These are phyloP conservation scores for Candida nonsorbophila DNA, from an alignment of 805 yeast genomes.

Conservation along the genomic window DNA sequence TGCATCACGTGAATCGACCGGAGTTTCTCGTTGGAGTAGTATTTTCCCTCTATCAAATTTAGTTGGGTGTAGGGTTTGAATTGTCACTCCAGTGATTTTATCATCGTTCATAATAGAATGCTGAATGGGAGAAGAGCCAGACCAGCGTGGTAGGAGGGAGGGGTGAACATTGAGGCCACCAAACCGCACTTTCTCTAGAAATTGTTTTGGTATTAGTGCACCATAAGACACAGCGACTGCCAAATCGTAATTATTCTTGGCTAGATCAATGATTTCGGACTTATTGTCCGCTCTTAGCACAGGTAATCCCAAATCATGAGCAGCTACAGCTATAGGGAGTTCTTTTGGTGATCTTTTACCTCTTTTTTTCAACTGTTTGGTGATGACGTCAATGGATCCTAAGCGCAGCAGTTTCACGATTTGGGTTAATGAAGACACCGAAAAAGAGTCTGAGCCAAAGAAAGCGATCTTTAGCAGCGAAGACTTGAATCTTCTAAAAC, in stretches of 20 bases:
- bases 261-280: slow-evolving; percentile 28
- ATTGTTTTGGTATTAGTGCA: slow-evolving; percentile 60
- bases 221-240: slow-evolving; percentile 95
- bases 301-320: too few species aligned
- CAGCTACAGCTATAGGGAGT: too few species aligned
- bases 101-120: slow-evolving; percentile 66
- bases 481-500: background rate
- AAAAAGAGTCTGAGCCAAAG: slow-evolving; percentile 76
- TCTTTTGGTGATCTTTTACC: too few species aligned
- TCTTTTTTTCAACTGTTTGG: slow-evolving; percentile 56
- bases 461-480: slow-evolving; percentile 36
- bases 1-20: slow-evolving; percentile 37
- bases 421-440: slow-evolving; percentile 47
- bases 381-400: slow-evolving; percentile 50
- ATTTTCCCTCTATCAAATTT: slow-evolving; percentile 79
- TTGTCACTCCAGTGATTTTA: slow-evolving; percentile 68
- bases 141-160: slow-evolving; percentile 71
- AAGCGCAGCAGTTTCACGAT: slow-evolving; percentile 17
- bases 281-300: slow-evolving; percentile 49
- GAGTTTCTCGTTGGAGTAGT: slow-evolving; percentile 48
- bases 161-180: slow-evolving; percentile 94
- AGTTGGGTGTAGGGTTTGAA: slow-evolving; percentile 86
- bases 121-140: slow-evolving; percentile 91
- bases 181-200: slow-evolving; percentile 42
- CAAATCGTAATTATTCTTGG: slow-evolving; percentile 40